These are phyloP conservation scores for Alternaria sp. DNA, from an alignment of 2,329 filamentous ascomycete genomes.

Conservation along the genomic window DNA sequence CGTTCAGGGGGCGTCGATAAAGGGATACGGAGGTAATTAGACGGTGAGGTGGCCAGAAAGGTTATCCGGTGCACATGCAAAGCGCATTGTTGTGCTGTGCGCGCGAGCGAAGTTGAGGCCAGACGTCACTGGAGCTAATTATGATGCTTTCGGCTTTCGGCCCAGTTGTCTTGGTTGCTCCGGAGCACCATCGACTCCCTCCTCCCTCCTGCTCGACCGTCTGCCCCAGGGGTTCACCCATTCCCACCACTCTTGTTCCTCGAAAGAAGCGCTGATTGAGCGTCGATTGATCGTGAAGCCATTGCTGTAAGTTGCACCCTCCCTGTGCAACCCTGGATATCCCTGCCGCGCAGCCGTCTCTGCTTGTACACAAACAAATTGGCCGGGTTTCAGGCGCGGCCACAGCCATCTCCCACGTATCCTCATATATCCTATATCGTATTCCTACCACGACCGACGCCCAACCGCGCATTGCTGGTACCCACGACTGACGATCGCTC, in stretches of 20 bases:
- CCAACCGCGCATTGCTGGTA: constrained; percentile 28
- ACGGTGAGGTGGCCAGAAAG: background rate
- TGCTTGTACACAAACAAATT: constrained; percentile 39
- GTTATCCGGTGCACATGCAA: constrained; percentile 9
- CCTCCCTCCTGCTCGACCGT: background rate
- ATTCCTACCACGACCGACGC: constrained; percentile 15
- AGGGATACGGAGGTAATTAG: constrained; percentile 11
- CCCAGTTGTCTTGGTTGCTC: constrained; percentile 28
- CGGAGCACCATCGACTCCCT: constrained; percentile 22
- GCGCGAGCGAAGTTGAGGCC: constrained; percentile 15
- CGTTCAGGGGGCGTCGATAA: constrained; percentile 1
- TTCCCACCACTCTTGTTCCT: constrained; percentile 11
- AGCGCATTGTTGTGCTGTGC: constrained; percentile 18
- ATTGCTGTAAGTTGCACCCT: constrained; percentile 34
- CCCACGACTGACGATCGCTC: constrained; percentile 38
- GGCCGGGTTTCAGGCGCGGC: constrained; percentile 33
- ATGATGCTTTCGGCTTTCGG: constrained; percentile 25
- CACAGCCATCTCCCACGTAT: constrained; percentile 40
- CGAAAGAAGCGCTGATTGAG: background rate
- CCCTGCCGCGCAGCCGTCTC: constrained; percentile 30
- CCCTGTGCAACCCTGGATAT: constrained; percentile 20
- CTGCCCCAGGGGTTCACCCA: constrained; percentile 22
- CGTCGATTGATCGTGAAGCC: constrained; percentile 12
- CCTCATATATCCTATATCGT: constrained; percentile 19
- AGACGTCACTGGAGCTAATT: constrained; percentile 32